Evolutionary conservation across 1,139 yeast species (phyloP).

Genomic region (Geotrichum fermentans): DNA sequence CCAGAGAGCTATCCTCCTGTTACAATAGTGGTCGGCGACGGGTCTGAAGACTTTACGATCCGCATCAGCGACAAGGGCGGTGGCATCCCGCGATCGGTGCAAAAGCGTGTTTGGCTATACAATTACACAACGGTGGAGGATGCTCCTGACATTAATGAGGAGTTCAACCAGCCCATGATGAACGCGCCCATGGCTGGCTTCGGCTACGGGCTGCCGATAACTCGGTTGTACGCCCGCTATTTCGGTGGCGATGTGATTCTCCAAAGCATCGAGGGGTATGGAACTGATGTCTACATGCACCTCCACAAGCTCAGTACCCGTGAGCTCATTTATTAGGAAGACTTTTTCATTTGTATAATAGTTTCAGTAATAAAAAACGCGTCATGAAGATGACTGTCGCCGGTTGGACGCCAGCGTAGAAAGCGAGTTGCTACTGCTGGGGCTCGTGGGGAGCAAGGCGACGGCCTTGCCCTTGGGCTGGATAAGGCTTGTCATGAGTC

Average conservation of each 20-base stretch:
- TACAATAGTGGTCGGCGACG: slow-evolving; percentile 71
- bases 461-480: neutral
- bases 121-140: slow-evolving; percentile 70
- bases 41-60: slow-evolving; percentile 73
- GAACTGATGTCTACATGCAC: slow-evolving; percentile 76
- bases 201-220: slow-evolving; percentile 76
- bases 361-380: too few species aligned
- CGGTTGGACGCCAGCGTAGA: neutral
- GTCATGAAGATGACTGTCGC: neutral
- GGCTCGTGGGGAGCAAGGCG: neutral
- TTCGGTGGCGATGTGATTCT: slow-evolving; percentile 76
- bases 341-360: too few species aligned
- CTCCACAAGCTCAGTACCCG: slow-evolving; percentile 47
- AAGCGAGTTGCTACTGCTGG: neutral
- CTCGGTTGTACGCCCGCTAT: slow-evolving; percentile 69
- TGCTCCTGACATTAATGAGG: slow-evolving; percentile 55
- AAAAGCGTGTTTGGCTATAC: slow-evolving; percentile 76
- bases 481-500: neutral
- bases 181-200: slow-evolving; percentile 80
- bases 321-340: slow-evolving; percentile 20
- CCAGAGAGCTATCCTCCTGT: slow-evolving; percentile 57
- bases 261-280: slow-evolving; percentile 80
- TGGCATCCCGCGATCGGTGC: slow-evolving; percentile 70
- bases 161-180: slow-evolving; percentile 45
- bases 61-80: slow-evolving; percentile 83